Base-by-base conservation (phyloP, 148 eudicot species). In the Bassia scoparia region DNA sequence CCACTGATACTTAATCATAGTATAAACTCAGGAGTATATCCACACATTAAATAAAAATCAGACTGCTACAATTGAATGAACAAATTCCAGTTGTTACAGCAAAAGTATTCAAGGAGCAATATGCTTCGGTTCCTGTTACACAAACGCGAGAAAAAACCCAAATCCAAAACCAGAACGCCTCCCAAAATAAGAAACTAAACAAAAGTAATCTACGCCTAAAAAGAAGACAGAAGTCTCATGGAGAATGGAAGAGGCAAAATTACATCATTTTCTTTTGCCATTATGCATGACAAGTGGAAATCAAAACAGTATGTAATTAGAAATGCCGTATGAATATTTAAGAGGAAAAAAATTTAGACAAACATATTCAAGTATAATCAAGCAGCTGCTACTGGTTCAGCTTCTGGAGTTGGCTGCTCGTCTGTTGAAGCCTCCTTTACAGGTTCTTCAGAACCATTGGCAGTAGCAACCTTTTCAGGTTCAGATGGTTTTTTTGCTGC, bases 371-470 rank as follows among this genome's bases (percentile, higher is more conserved):
- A 9, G 72, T 75, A 55, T 34, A 77, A 73, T 78, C 76, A 79
- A 75, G 82, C 78, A 72, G 38, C 73, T 61, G 78, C 76, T 18
- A 74, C 78, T 23, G 84, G 80, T 78, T 83, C 83, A 41, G 81
- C 73, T 77, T 80, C 90, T 62, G 84, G 54, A 15, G 74, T 66
- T 61, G 86, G 85, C 68, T 84, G 82, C 30, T 87, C 87, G 26
- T 65, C 75, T 11, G 82, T 65, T 26, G 84, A 63, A 62, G 79
- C 82, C 77, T 86, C 92, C 63, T 61, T 38, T 52, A 82, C 84
- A 18, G 87, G 13, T 30, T 76, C 68, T 23, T 70, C 30, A 50
- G 82, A 21, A 15, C 87, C 86, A n/a, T 69, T 81, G 20, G 86
- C 7, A 67, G 35, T 35, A 63, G 84, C 72, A 69, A 2, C 72